Base-by-base conservation (phyloP, 495 filamentous ascomycete species). In the Aspergillus leporis region DNA sequence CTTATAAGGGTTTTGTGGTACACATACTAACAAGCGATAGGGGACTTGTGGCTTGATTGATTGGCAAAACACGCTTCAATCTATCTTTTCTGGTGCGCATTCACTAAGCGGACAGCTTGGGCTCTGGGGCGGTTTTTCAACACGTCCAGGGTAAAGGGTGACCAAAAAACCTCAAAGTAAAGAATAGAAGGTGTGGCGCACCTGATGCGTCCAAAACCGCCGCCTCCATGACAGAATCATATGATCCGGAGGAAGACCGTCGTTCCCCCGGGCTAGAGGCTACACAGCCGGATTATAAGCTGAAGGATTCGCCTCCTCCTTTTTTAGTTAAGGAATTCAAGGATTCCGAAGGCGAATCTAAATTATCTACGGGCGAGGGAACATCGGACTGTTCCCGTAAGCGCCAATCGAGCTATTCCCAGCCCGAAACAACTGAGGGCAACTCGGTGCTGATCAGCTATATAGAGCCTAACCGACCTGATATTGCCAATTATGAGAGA, bases 361-460 rank as follows among this genome's bases (percentile, higher is more conserved):
- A 61, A 61, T 40, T 55, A 50, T 43, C 53, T 54, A 43, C 19
- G 56, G 58, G 51, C 56, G 64, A 64, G 59, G 68, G 66, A 67
- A 66, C 69, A 67, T 62, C 58, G 48, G 63, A 63, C 49, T 59
- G 68, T 66, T 69, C 66, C 63, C 70, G 66, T 71, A 79, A 74
- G 71, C 72, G 68, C 62, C 63, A 62, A 60, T 68, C 65, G 62
- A 71, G 69, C 61, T 63, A 18, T 47, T 59, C 70, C 61, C 63
- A 69, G 62, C 54, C 52, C 34, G 58, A 57, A 65, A 69, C 72
- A 52, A 65, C 62, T 53, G 63, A 65, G 58, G 77, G 74, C 61
- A 76, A 81, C 66, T 69, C 72, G 56, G 77, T 80, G 65, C 75
- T 81, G 61, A 77, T 83, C 58, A 62, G 66, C n/a, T 66, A 67